These are phyloP conservation scores for Luffa acutangula DNA, from an alignment of 306 rosid genomes.

Conservation along the genomic window DNA sequence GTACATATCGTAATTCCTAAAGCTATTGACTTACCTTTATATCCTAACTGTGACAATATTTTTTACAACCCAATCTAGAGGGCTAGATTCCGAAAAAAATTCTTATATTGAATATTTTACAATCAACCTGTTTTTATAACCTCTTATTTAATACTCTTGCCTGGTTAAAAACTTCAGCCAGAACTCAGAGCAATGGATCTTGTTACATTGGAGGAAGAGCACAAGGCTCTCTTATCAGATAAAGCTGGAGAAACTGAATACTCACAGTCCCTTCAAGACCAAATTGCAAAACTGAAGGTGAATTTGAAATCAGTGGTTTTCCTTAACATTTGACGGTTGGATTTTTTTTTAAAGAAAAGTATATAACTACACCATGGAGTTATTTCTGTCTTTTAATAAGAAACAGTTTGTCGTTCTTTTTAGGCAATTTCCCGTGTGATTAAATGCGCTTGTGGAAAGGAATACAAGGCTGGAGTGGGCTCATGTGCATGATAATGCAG, in stretches of 20 bases:
- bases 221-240: slow-evolving; percentile 50
- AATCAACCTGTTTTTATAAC: not conserved
- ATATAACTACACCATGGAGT: not conserved
- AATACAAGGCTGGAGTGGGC: slow-evolving; percentile 42
- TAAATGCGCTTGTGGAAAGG: slow-evolving; percentile 74
- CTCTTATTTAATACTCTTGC: slow-evolving; percentile 12
- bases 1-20: not conserved
- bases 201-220: slow-evolving; percentile 59
- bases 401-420: not conserved
- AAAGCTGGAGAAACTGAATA: slow-evolving; percentile 62
- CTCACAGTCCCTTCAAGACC: slow-evolving; percentile 53
- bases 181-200: slow-evolving; percentile 48
- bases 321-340: not conserved
- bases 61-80: not conserved
- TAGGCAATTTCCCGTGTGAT: slow-evolving; percentile 60
- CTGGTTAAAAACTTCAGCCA: slow-evolving; percentile 35
- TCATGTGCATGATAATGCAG: slow-evolving; percentile 16
- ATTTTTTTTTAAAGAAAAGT: not conserved
- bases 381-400: not conserved
- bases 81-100: not conserved
- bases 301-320: slow-evolving; percentile 7
- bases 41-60: not conserved
- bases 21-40: not conserved
- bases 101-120: not conserved
- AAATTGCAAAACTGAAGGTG: slow-evolving; percentile 62